Conservation (phyloP, 306 rosid species). For the Lathyrus sativus region DNA sequence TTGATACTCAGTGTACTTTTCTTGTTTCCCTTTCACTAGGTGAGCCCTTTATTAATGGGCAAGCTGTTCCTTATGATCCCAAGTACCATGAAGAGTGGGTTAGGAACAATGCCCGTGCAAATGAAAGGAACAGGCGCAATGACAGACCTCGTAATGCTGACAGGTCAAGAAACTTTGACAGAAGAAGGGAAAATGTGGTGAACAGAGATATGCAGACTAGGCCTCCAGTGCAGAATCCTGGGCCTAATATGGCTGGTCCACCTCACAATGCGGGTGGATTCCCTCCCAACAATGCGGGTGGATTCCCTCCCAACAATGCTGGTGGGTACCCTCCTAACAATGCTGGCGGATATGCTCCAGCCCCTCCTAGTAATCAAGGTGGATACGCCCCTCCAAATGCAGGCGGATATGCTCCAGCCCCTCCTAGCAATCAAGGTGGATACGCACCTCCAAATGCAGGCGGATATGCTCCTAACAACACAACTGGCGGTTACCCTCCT, state of each 20-base stretch:
- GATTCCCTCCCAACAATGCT: conserved; percentile 30
- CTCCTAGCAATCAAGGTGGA: conserved; percentile 21
- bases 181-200: conserved; percentile 80
- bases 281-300: conserved; percentile 37
- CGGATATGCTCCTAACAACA: conserved; percentile 33
- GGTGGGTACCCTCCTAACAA: conserved; percentile 33
- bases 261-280: conserved; percentile 39
- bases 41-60: conserved; percentile 90
- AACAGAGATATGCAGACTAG: conserved; percentile 63
- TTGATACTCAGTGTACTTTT: conserved; percentile 1
- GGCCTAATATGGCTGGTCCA: neutral
- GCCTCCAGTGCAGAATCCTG: conserved; percentile 53
- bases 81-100: conserved; percentile 94
- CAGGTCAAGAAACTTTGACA: conserved; percentile 82
- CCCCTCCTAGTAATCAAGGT: conserved; percentile 3
- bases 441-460: conserved; percentile 29
- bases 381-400: conserved; percentile 11
- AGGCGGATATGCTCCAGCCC: conserved; percentile 24
- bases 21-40: conserved; percentile 53
- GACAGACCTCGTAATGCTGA: conserved; percentile 85
- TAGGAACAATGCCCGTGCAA: conserved; percentile 86
- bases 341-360: conserved; percentile 24
- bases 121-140: conserved; percentile 91
- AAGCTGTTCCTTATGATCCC: conserved; percentile 92
- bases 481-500: conserved; percentile 33